Evolutionary conservation across 2,329 filamentous ascomycete species (phyloP).

Genomic region (Colletotrichum tofieldiae): DNA sequence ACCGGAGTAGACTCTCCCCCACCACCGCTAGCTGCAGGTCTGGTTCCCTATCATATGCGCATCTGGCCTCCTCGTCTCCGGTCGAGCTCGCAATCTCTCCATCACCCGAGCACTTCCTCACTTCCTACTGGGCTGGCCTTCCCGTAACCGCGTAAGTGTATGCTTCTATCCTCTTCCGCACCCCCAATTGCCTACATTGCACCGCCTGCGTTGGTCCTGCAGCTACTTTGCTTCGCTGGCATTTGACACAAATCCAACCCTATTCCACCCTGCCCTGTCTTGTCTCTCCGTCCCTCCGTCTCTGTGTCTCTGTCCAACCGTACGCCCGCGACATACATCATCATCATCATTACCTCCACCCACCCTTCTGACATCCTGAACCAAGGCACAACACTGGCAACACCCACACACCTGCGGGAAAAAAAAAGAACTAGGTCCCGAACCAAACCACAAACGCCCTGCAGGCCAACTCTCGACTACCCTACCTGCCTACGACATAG

Average conservation of each 20-base stretch:
- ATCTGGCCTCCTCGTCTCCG: background rate
- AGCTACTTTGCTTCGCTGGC: slow-evolving; percentile 23
- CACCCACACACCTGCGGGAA: slow-evolving; percentile 25
- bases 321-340: slow-evolving; percentile 32
- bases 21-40: slow-evolving; percentile 39
- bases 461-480: slow-evolving; percentile 5
- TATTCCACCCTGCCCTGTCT: slow-evolving; percentile 1
- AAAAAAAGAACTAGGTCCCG: background rate
- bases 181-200: background rate
- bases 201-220: slow-evolving; percentile 11
- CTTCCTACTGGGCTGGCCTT: slow-evolving; percentile 31
- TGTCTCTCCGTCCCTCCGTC: background rate
- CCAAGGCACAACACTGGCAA: slow-evolving; percentile 38
- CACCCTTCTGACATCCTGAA: slow-evolving; percentile 37
- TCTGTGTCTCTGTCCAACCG: background rate
- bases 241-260: slow-evolving; percentile 3
- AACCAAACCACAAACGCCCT: background rate
- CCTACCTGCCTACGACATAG: slow-evolving; percentile 35
- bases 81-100: slow-evolving; percentile 19
- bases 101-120: slow-evolving; percentile 33
- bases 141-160: slow-evolving; percentile 23
- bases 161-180: slow-evolving; percentile 19
- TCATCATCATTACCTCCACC: slow-evolving; percentile 35
- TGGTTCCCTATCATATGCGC: slow-evolving; percentile 35
- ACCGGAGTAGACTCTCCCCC: slow-evolving; percentile 35